Percentiles rank a stretch among this genome's conserved stretches.
phyloP scores from a whole-genome alignment of 2,329 filamentous ascomycete genomes.

The Domatiomyces catenatus region DNA sequence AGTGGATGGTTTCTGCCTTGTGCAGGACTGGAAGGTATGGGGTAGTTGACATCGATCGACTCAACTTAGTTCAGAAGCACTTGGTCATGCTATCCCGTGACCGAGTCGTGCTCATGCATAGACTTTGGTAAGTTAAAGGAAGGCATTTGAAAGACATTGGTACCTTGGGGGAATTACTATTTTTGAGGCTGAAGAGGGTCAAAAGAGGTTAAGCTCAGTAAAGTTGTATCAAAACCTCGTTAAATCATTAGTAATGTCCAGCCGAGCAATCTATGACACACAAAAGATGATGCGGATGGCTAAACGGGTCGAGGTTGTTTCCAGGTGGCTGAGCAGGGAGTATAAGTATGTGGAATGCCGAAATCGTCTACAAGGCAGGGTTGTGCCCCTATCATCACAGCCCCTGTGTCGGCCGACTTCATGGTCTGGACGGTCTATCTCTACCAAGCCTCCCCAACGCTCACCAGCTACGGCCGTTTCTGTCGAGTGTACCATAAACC shows the following conservation, averaged over 20 bases:
- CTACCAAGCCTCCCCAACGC: constrained; percentile 8
- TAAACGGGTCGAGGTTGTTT: constrained; percentile 15
- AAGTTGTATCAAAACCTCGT: too few relatives aligned
- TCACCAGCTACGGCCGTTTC: constrained; percentile 13
- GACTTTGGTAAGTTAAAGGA: too few relatives aligned
- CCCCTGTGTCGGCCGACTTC: not conserved
- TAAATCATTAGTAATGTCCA: not conserved
- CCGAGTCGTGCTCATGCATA: too few relatives aligned
- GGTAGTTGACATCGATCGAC: too few relatives aligned
- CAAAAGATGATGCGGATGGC: constrained; percentile 13
- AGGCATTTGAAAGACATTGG: too few relatives aligned
- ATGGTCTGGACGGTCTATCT: constrained; percentile 6
- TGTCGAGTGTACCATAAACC: constrained; percentile 16
- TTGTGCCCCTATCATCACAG: not conserved
- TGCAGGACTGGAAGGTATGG: too few relatives aligned
- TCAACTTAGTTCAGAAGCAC: too few relatives aligned
- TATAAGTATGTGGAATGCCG: constrained; percentile 4
- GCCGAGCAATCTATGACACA: not conserved
- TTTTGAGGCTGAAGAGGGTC: too few relatives aligned
- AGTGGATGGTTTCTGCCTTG: too few relatives aligned
- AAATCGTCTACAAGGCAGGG: constrained; percentile 1
- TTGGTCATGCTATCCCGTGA: too few relatives aligned
- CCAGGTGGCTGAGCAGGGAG: constrained; percentile 13
- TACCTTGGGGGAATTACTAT: too few relatives aligned
- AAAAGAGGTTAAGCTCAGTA: too few relatives aligned